Base-by-base conservation (phyloP, 2,329 filamentous ascomycete species). In the Ophiocordyceps polyrhachis-furcata region DNA sequence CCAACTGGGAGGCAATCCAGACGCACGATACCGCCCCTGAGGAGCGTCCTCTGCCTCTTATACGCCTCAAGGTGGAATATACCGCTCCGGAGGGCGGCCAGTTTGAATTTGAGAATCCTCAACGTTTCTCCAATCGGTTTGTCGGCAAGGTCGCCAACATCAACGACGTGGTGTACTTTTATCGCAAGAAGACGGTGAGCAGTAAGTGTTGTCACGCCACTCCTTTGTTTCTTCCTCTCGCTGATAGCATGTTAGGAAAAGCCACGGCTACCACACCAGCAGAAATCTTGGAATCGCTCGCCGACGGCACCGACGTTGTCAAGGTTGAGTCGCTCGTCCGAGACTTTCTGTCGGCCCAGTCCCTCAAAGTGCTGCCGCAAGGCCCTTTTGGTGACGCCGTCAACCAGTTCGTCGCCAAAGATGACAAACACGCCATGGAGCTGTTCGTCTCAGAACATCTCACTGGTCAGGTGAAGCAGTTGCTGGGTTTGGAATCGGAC, bases 371-470 rank as follows among this genome's bases (percentile, higher is more conserved):
- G 43, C 70, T 98, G 0, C 91, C 91, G 0, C 85, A 94, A 54
- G 91, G 88, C 28, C 83, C 82, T 0, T 95, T 98, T 55, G 83
- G 87, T 15, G 88, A 96, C 55, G 91, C 91, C 0, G 86, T 98
- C 5, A 81, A 79, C 42, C 83, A 93, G 49, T 98, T 91, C 54
- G 86, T 98, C 23, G 80, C 88, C 58, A 96, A 96, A 52, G 86
- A 94, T 51, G 91, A 98, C 64, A 93, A 88, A 57, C 80, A 91
- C 53, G 86, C 86, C 3, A 86, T 96, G 79, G 79, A 88, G 55
- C 67, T 78, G 40, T 89, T 89, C 53, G 79, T 89, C 11, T 74
- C 73, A 20, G 79, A 86, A 29, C 81, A 80, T 14, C 65, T 89
- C 2, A 70, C 74, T 2, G 76, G 71, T 20, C 82, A 87, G 55